Percentiles rank a stretch among this genome's conserved stretches.
These are phyloP conservation scores for Aegilops tauschii DNA, from an alignment of 176 grass and related monocot genomes.

Conservation along the genomic window DNA sequence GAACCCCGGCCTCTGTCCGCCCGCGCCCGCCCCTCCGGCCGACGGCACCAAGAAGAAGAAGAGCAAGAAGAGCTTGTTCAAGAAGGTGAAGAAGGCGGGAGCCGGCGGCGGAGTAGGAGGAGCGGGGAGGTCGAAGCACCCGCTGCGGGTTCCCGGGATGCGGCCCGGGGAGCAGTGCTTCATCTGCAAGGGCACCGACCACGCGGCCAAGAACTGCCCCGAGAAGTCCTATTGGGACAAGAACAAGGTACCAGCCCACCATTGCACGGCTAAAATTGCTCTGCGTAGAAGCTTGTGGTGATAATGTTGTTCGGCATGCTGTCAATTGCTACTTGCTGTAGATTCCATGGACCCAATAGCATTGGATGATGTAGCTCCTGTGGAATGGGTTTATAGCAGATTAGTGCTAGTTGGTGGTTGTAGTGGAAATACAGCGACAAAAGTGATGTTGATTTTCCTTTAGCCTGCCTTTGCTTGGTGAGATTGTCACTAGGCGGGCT, in stretches of 20 bases:
- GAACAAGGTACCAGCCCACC: conserved; percentile 69
- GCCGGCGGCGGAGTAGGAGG: not conserved
- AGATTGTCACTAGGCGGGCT: not conserved
- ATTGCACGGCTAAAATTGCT: not conserved
- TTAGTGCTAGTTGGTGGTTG: not conserved
- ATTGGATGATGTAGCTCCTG: not conserved
- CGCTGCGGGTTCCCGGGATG: conserved; percentile 80
- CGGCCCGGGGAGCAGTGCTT: conserved; percentile 96
- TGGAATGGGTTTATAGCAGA: not conserved
- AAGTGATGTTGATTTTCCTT: not conserved
- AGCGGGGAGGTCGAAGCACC: conserved; percentile 61
- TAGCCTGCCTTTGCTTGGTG: not conserved
- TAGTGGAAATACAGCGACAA: not conserved
- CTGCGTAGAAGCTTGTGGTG: not conserved
- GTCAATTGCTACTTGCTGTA: not conserved
- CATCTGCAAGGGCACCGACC: conserved; percentile 84
- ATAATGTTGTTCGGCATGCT: not conserved
- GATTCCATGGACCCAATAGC: not conserved
- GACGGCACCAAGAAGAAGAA: conserved; percentile 43
- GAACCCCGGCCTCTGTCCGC: conserved; percentile 53
- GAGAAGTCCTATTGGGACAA: conserved; percentile 86
- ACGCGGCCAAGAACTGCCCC: conserved; percentile 83
- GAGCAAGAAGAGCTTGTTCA: conserved; percentile 41
- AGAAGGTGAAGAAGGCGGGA: conserved; percentile 39
- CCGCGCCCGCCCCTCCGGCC: conserved; percentile 28